Conservation (phyloP, 495 filamentous ascomycete species). For the Hyaloscypha variabilis region DNA sequence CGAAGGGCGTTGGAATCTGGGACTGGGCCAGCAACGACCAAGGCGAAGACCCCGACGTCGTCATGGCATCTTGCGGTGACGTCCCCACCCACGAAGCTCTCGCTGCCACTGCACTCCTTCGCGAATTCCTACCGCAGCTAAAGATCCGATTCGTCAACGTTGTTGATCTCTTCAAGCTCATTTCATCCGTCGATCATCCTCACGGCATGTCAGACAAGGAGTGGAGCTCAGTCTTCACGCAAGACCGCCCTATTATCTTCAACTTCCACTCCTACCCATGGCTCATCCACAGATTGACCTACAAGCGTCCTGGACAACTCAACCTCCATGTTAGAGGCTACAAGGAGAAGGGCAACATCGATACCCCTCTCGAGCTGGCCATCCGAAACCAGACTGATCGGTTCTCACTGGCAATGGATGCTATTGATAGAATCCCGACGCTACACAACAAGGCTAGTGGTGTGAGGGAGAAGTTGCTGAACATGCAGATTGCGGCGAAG, state of each 20-base stretch:
- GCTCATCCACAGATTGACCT: slow-evolving; percentile 72
- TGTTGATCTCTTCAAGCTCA: slow-evolving; percentile 75
- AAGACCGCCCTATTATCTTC: slow-evolving; percentile 70
- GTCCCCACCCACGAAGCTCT: slow-evolving; percentile 70
- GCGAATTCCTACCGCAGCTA: slow-evolving; percentile 63
- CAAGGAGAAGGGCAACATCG: slow-evolving; percentile 78
- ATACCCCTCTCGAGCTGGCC: slow-evolving; percentile 73
- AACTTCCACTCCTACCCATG: slow-evolving; percentile 81
- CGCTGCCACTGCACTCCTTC: slow-evolving; percentile 66
- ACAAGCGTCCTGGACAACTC: slow-evolving; percentile 63
- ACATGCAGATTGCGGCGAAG: slow-evolving; percentile 58
- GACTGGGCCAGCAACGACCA: slow-evolving; percentile 60
- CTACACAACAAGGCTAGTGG: slow-evolving; percentile 59
- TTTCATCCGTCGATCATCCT: slow-evolving; percentile 63
- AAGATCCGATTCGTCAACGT: slow-evolving; percentile 77
- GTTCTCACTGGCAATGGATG: slow-evolving; percentile 71
- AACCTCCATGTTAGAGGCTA: slow-evolving; percentile 74
- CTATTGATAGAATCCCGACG: slow-evolving; percentile 62
- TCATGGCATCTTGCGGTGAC: slow-evolving; percentile 74
- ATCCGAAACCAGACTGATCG: slow-evolving; percentile 72
- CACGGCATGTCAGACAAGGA: slow-evolving; percentile 65
- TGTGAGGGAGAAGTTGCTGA: slow-evolving; percentile 61
- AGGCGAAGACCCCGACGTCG: slow-evolving; percentile 64
- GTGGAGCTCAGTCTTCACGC: slow-evolving; percentile 68
- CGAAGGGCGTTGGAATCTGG: slow-evolving; percentile 66